Evolutionary conservation across 495 filamentous ascomycete species (phyloP).

Genomic region (Immersiella caudata): DNA sequence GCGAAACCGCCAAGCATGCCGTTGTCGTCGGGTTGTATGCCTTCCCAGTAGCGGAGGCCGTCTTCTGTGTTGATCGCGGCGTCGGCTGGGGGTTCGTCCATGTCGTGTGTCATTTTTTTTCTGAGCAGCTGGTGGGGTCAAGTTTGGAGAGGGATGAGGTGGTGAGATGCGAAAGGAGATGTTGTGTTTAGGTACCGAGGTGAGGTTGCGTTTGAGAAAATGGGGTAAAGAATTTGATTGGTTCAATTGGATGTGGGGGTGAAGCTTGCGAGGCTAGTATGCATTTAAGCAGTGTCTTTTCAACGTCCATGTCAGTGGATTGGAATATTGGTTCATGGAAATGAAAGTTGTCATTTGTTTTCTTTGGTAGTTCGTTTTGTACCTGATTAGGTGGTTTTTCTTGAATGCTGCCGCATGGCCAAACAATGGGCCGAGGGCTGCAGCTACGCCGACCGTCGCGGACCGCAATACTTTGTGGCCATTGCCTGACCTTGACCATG

Average conservation of each 20-base stretch:
- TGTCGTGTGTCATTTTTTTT: background rate
- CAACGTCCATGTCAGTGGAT: background rate
- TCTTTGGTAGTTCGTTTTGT: too few relatives aligned
- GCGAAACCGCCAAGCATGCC: constrained; percentile 71
- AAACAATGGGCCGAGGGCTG: too few relatives aligned
- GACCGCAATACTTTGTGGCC: too few relatives aligned
- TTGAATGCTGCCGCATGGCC: too few relatives aligned
- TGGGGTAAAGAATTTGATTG: background rate
- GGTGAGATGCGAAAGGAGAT: background rate
- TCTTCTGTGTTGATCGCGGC: constrained; percentile 52
- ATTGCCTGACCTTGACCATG: too few relatives aligned
- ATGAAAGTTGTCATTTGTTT: too few relatives aligned
- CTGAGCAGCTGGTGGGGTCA: background rate
- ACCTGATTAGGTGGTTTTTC: too few relatives aligned
- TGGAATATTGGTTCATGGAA: too few relatives aligned
- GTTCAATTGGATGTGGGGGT: background rate
- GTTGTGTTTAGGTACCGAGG: background rate
- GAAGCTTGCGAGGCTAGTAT: background rate
- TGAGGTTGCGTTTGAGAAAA: background rate
- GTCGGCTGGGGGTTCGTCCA: background rate
- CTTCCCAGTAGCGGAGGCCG: constrained; percentile 73
- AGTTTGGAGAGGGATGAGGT: background rate
- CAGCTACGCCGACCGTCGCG: too few relatives aligned
- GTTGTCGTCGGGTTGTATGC: constrained; percentile 66
- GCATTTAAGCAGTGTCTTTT: background rate